phyloP scores from a whole-genome alignment of 2,329 filamentous ascomycete species.

The Cladorrhinum sp. region DNA sequence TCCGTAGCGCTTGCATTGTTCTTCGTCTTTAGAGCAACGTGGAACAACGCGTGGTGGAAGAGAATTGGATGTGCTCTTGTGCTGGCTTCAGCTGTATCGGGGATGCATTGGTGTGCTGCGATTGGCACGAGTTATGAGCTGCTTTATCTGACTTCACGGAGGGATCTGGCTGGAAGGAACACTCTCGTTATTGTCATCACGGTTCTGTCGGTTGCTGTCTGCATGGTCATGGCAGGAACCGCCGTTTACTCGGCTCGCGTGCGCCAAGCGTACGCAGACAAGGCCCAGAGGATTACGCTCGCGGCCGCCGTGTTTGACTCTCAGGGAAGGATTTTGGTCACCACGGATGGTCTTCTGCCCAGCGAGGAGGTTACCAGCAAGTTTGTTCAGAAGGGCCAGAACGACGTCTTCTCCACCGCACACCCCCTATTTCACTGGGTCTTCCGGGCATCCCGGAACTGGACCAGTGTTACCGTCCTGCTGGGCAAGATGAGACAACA shows the following conservation, averaged over 20 bases:
- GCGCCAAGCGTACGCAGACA: slow-evolving; percentile 52
- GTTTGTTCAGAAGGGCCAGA: slow-evolving; percentile 66
- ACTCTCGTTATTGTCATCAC: slow-evolving; percentile 72
- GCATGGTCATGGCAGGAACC: slow-evolving; percentile 55
- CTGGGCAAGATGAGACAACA: slow-evolving; percentile 71
- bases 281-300: slow-evolving; percentile 59
- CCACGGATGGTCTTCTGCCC: slow-evolving; percentile 65
- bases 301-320: slow-evolving; percentile 66
- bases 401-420: slow-evolving; percentile 71
- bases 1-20: slow-evolving; percentile 69
- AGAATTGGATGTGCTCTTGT: slow-evolving; percentile 63
- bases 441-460: slow-evolving; percentile 76
- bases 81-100: slow-evolving; percentile 71
- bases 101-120: slow-evolving; percentile 84
- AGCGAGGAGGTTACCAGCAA: slow-evolving; percentile 75
- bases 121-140: slow-evolving; percentile 67
- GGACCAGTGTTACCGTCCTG: slow-evolving; percentile 65
- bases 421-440: slow-evolving; percentile 87
- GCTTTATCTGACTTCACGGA: slow-evolving; percentile 41
- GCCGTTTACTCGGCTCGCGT: slow-evolving; percentile 53
- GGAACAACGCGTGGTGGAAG: slow-evolving; percentile 79
- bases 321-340: slow-evolving; percentile 65
- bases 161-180: slow-evolving; percentile 52
- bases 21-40: slow-evolving; percentile 71
- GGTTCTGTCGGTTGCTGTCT: slow-evolving; percentile 63